Base-by-base conservation (phyloP, 192 early-diverging fungal species). In the Podila verticillata region DNA sequence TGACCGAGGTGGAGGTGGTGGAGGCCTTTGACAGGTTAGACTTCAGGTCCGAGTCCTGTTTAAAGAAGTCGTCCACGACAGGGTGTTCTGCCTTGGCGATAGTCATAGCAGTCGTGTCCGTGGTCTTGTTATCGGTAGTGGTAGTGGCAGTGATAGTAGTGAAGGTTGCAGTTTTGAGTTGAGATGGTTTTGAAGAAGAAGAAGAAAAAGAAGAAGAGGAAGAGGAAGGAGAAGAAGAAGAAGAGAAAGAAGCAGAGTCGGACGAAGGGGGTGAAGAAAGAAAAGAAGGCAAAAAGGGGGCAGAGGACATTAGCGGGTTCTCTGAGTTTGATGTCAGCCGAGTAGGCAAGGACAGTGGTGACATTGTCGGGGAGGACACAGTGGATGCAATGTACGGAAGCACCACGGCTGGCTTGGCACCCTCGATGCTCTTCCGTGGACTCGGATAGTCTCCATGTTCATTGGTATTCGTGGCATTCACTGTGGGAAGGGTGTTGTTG, bases 381-480 rank as follows among this genome's bases (percentile, higher is more conserved):
- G 63, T 47, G 3, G 68, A 65, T n/a, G 68, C 39, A 20, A 70
- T 39, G n/a, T 29, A 62, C 26, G 68, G 68, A 9, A 70, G 9
- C 15, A 77, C 57, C 2, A 26, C 17, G 4, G 74, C 68, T 24
- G 48, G 57, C 63, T 56, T 70, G 48, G 73, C 59, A 28, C 51
- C 24, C 22, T 54, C 51, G 24, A 54, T 54, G 17, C 51, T 54
- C 22, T n/a, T 54, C 22, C 51, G 17, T 20, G 20, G 64, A 59
- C 15, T 30, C 28, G 28, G 58, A 59, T 29, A 8, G 20, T 19
- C 51, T 12, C 24, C n/a, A 24, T 54, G n/a, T 24, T 54, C 51
- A 54, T n/a, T 26, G 24, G 2, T 26, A 26, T 26, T 54, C 51
- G 51, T 12, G 10, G 20, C 51, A 54, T 54, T 12, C 51, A 12